Base-by-base conservation (phyloP, 768 basidiomycete genomes). In the Hygrophorus russula region DNA sequence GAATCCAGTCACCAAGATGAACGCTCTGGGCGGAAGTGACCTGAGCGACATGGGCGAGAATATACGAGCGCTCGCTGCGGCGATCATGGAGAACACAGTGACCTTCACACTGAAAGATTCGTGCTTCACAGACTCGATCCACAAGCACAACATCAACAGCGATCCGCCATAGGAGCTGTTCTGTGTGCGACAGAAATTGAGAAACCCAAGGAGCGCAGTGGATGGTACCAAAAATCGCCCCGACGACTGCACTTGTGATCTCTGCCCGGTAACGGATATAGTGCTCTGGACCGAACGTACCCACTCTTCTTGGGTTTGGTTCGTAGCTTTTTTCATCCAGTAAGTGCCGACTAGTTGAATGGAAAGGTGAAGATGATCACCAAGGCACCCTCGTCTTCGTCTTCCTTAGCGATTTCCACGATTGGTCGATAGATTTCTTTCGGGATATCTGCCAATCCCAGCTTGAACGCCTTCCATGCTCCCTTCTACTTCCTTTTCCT, bases 201-300 rank as follows among this genome's bases (percentile, higher is more conserved):
- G 54, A 56, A 18, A 39, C 12, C 62, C 62, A 62, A 8, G 51
- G 57, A 20, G 60, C 42, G 36, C 51, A 57, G 37, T 59, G 60
- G 10, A 56, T 47, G 4, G 30, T 50, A 1, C 59, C 54, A 27
- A 61, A 61, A n/a, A 53, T 39, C 4, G 39, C 43, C 7, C 30
- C 48, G 5, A 52, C 41, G 12, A 48, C 34, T 13, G 35, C 34
- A 14, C 11, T 27, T 12, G 19, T 29, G 14, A 15, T 15, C 4
- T 14, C 6, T 11, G 15, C 12, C 14, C 2, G 7, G 37, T 13
- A 3, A 30, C 33, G 5, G 14, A 3, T 6, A 12, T 9, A 9
- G 20, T 12, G 3, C n/a, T 29, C 42, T 15, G 29, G 18, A n/a
- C n/a, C n/a, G n/a, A n/a, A n/a, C n/a, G n/a, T n/a, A n/a, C n/a